Conservation (phyloP, 1,284 basidiomycete genomes). For the Sutorius eximius region DNA sequence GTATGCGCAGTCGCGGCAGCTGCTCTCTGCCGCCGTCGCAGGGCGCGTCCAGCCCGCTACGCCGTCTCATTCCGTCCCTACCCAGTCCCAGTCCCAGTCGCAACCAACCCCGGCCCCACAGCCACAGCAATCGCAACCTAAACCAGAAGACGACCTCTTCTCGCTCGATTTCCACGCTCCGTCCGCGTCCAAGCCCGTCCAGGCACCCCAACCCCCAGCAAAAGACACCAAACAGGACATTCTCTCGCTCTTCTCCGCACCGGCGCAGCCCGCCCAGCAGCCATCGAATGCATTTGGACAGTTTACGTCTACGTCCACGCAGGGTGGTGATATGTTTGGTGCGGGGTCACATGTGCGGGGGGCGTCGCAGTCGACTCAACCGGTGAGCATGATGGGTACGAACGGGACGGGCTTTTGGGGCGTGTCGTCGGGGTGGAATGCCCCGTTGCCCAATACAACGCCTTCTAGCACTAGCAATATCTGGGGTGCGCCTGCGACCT, state of each 20-base stretch:
- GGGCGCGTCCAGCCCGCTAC: slow-evolving; percentile 20
- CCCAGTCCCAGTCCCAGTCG: neutral
- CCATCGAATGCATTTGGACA: slow-evolving; percentile 33
- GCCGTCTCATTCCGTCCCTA: slow-evolving; percentile 15
- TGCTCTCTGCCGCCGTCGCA: slow-evolving; percentile 25
- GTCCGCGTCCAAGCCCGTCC: slow-evolving; percentile 33
- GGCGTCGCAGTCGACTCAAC: slow-evolving; percentile 22
- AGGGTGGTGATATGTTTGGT: slow-evolving; percentile 10
- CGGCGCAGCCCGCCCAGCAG: slow-evolving; percentile 32
- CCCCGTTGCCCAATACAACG: slow-evolving; percentile 26
- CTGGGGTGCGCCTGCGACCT: slow-evolving; percentile 39
- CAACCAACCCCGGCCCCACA: neutral
- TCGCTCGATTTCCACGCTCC: slow-evolving; percentile 81
- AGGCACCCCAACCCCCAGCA: slow-evolving; percentile 41
- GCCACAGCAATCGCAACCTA: slow-evolving; percentile 7
- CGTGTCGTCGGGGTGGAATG: slow-evolving; percentile 59
- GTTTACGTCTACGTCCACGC: slow-evolving; percentile 25
- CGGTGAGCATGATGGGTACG: slow-evolving; percentile 58
- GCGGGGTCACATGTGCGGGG: neutral
- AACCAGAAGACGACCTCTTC: slow-evolving; percentile 68
- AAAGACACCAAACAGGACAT: slow-evolving; percentile 87
- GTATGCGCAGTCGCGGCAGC: slow-evolving; percentile 33
- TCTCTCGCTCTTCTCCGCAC: slow-evolving; percentile 75
- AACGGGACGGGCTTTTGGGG: slow-evolving; percentile 65
- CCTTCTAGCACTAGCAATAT: slow-evolving; percentile 38